Evolutionary conservation across 1,284 basidiomycete genomes (phyloP).

Genomic region (Vanrija sp.): DNA sequence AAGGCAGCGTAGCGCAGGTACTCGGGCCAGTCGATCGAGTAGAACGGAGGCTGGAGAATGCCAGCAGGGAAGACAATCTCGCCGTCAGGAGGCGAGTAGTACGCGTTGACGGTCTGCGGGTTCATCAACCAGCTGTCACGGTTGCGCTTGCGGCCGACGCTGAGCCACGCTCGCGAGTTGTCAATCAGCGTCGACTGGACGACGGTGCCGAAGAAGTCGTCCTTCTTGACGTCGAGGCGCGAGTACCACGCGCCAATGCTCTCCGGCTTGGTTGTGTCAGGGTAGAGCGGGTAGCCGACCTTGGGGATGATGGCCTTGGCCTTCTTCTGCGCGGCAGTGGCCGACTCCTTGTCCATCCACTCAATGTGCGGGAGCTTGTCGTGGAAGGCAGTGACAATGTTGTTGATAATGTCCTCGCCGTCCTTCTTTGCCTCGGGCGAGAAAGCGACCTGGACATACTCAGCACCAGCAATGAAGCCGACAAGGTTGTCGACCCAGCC

Average conservation of each 20-base stretch:
- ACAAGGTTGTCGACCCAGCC: constrained; percentile 49
- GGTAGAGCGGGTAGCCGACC: constrained; percentile 69
- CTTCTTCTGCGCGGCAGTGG: constrained; percentile 79
- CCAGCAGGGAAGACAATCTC: constrained; percentile 97
- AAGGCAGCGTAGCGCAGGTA: constrained; percentile 90
- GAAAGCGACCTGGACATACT: constrained; percentile 84
- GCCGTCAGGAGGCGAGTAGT: constrained; percentile 40
- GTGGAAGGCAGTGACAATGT: constrained; percentile 82
- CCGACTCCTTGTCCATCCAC: constrained; percentile 90
- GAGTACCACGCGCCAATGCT: constrained; percentile 73
- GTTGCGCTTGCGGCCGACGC: constrained; percentile 69
- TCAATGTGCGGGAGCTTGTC: constrained; percentile 67
- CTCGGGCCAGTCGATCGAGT: constrained; percentile 71
- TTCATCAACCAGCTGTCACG: constrained; percentile 68
- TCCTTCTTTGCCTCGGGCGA: constrained; percentile 72
- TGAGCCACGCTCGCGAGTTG: constrained; percentile 61
- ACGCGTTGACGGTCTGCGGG: constrained; percentile 48
- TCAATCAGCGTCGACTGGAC: constrained; percentile 38
- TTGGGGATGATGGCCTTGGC: constrained; percentile 49
- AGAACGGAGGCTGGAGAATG: constrained; percentile 90
- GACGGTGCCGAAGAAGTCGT: constrained; percentile 78
- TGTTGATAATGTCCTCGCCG: constrained; percentile 76
- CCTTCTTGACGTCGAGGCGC: constrained; percentile 61
- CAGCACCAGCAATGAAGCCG: constrained; percentile 55
- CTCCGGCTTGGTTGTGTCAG: constrained; percentile 69